A percentile compares a stretch with the other conserved stretches of the same genome.
Evolutionary conservation across 371 early-diverging fungal genomes (phyloP).

Genomic region (Massospora cicadina): DNA sequence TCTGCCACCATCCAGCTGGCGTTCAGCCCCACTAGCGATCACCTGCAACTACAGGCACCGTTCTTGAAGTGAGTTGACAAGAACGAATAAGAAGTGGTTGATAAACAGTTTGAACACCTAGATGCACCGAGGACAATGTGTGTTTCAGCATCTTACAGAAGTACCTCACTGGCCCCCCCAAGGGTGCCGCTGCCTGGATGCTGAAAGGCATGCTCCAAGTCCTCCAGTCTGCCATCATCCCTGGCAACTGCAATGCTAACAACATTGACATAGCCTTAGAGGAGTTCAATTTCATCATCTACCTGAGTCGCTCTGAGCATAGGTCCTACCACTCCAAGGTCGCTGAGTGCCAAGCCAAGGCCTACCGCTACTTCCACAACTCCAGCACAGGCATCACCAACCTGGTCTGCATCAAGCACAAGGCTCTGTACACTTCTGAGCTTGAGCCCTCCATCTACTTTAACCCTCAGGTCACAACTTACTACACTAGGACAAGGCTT

Average conservation of each 20-base stretch:
- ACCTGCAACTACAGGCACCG: too few relatives aligned
- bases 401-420: conserved; percentile 77
- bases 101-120: conserved; percentile 79
- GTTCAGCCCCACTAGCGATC: too few relatives aligned
- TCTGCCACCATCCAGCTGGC: too few relatives aligned
- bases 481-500: too few relatives aligned
- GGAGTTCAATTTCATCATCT: conserved; percentile 66
- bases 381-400: conserved; percentile 63
- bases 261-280: conserved; percentile 71
- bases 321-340: conserved; percentile 49
- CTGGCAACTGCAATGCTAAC: conserved; percentile 92
- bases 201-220: conserved; percentile 83
- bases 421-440: conserved; percentile 75
- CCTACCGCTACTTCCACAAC: conserved; percentile 89
- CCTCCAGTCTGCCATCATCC: conserved; percentile 73
- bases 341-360: conserved; percentile 51
- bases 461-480: conserved; percentile 76
- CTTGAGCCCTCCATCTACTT: conserved; percentile 75
- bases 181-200: conserved; percentile 96
- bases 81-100: conserved; percentile 83
- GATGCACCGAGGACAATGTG: conserved; percentile 75
- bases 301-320: conserved; percentile 70
- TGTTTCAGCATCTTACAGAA: conserved; percentile 79
- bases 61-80: too few relatives aligned
- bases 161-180: conserved; percentile 90